These are phyloP conservation scores for Tritrichomonas foetus DNA, from an alignment of 208 protist genomes.

Conservation along the genomic window DNA sequence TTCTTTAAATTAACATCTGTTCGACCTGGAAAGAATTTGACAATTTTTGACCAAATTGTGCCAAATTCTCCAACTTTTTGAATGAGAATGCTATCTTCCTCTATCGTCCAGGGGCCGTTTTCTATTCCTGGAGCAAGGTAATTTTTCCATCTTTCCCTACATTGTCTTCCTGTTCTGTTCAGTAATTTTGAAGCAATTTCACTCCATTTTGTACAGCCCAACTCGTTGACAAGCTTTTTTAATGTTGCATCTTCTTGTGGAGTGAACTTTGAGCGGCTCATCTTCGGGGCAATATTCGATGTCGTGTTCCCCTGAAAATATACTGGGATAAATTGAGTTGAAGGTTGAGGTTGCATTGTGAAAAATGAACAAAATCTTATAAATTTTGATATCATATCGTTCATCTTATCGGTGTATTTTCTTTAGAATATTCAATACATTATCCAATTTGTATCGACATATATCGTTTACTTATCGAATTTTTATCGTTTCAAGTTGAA, in stretches of 20 bases:
- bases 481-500: too few relatives aligned
- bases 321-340: too few relatives aligned
- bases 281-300: too few relatives aligned
- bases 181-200: neutral
- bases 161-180: neutral
- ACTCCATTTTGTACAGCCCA: neutral
- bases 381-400: too few relatives aligned
- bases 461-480: too few relatives aligned
- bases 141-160: neutral
- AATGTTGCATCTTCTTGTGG: neutral
- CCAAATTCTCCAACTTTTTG: neutral
- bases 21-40: neutral
- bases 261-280: neutral
- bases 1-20: neutral
- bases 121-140: neutral
- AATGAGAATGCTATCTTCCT: neutral
- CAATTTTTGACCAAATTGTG: neutral
- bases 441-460: too few relatives aligned
- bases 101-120: neutral
- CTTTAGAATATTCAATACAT: too few relatives aligned
- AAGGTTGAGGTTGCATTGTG: too few relatives aligned
- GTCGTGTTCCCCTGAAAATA: too few relatives aligned
- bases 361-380: too few relatives aligned
- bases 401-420: too few relatives aligned
- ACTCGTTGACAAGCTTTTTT: neutral